Conservation (phyloP, 108 stramenopile genomes). For the Nitzschia putrida region DNA sequence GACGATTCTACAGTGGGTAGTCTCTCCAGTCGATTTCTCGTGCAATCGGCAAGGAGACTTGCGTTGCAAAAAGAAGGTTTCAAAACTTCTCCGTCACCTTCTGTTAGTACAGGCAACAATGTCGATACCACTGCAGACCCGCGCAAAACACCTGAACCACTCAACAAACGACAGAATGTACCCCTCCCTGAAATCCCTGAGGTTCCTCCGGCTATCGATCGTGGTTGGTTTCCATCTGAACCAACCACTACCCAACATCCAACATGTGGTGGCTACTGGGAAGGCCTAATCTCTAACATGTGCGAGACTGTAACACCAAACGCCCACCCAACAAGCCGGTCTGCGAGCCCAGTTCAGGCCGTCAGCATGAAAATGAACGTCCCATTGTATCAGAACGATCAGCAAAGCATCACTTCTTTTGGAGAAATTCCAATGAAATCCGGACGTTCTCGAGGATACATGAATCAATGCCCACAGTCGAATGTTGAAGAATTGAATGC, state of each 20-base stretch:
- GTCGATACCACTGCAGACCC: background rate
- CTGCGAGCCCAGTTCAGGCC: slow-evolving; percentile 2
- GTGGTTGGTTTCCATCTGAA: background rate
- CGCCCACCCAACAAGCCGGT: background rate
- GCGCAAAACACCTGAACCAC: background rate
- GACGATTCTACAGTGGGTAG: background rate
- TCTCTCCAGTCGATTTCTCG: slow-evolving; percentile 2
- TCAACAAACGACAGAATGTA: too few species aligned
- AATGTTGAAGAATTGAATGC: background rate
- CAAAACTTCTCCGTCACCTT: background rate
- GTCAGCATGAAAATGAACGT: background rate
- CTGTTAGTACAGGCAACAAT: background rate
- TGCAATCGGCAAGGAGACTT: background rate
- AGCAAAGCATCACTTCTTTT: background rate
- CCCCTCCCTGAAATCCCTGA: background rate
- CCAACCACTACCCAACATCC: too few species aligned
- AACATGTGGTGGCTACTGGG: slow-evolving; percentile 30
- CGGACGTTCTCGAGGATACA: background rate
- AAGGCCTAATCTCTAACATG: slow-evolving; percentile 16
- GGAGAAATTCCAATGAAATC: background rate
- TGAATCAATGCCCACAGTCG: background rate
- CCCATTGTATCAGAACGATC: background rate
- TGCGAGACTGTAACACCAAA: slow-evolving; percentile 15
- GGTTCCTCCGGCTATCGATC: background rate
- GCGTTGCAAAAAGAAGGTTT: background rate